These are phyloP conservation scores for Tillandsia fasciculata DNA, from an alignment of 176 grass and related monocot genomes.

Conservation along the genomic window DNA sequence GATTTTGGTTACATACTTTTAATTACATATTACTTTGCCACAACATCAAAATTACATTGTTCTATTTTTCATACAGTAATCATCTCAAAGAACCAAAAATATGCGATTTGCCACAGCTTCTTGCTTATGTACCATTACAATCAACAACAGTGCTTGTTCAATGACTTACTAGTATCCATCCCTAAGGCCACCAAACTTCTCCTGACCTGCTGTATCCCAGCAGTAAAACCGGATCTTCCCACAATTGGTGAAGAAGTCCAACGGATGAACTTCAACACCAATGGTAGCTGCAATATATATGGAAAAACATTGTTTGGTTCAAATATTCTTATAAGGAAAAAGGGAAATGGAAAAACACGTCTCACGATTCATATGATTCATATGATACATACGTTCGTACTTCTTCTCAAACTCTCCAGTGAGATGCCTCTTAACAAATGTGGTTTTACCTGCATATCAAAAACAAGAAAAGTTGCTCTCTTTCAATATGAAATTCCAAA, in stretches of 20 bases:
- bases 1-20: no score
- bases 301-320: not conserved
- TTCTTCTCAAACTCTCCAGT: conserved; percentile 80
- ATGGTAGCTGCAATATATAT: conserved; percentile 51
- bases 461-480: not conserved
- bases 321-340: not conserved
- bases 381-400: conserved; percentile 44
- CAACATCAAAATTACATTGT: no score
- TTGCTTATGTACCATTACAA: not conserved
- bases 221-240: conserved; percentile 87
- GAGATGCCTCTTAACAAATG: conserved; percentile 23
- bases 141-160: not conserved
- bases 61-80: no score
- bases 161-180: conserved; percentile 92
- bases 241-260: conserved; percentile 84
- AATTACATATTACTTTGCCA: no score
- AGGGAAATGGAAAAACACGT: no score
- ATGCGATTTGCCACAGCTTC: not conserved
- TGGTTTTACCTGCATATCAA: conserved; percentile 57
- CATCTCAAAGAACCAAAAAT: no score
- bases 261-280: conserved; percentile 79
- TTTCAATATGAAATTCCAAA: no score
- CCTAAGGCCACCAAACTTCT: conserved; percentile 76
- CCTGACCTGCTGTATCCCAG: conserved; percentile 85
- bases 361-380: not conserved